Conservation (phyloP, 2,329 filamentous ascomycete genomes). For the Fusarium setosum region DNA sequence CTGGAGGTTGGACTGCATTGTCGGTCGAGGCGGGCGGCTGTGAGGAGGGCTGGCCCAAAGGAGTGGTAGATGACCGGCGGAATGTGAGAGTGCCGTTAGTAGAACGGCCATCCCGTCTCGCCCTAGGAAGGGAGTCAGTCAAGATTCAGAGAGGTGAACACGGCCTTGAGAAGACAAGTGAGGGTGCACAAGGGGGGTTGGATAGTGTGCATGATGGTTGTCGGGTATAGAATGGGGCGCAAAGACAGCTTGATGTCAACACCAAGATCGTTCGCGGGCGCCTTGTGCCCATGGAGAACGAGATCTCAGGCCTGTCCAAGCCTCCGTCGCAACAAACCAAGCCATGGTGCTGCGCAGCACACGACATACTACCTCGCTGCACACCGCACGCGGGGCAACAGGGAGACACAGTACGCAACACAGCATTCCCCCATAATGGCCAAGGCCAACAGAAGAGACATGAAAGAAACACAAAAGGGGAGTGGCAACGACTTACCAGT, state of each 20-base stretch:
- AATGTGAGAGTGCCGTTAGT: slow-evolving; percentile 74
- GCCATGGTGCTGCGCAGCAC: slow-evolving; percentile 15
- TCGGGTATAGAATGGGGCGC: neutral
- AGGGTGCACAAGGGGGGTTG: slow-evolving; percentile 12
- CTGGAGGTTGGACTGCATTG: slow-evolving; percentile 53
- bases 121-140: slow-evolving; percentile 55
- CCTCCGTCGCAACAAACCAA: slow-evolving; percentile 19
- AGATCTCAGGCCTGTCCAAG: slow-evolving; percentile 1
- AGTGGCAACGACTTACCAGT: slow-evolving; percentile 71
- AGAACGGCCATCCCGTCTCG: slow-evolving; percentile 67
- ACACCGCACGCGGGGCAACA: slow-evolving; percentile 18
- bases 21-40: slow-evolving; percentile 51
- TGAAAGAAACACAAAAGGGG: slow-evolving; percentile 13
- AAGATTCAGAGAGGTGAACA: neutral
- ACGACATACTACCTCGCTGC: slow-evolving; percentile 16
- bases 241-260: neutral
- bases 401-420: slow-evolving; percentile 35
- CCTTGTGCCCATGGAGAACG: neutral
- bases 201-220: slow-evolving; percentile 5
- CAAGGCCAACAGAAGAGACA: slow-evolving; percentile 9
- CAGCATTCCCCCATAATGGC: slow-evolving; percentile 24
- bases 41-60: slow-evolving; percentile 55
- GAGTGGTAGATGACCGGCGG: slow-evolving; percentile 71
- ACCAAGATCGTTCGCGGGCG: neutral
- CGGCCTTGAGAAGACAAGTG: neutral